Conservation (phyloP, 2,329 filamentous ascomycete species). For the Penicillium oxalicum region DNA sequence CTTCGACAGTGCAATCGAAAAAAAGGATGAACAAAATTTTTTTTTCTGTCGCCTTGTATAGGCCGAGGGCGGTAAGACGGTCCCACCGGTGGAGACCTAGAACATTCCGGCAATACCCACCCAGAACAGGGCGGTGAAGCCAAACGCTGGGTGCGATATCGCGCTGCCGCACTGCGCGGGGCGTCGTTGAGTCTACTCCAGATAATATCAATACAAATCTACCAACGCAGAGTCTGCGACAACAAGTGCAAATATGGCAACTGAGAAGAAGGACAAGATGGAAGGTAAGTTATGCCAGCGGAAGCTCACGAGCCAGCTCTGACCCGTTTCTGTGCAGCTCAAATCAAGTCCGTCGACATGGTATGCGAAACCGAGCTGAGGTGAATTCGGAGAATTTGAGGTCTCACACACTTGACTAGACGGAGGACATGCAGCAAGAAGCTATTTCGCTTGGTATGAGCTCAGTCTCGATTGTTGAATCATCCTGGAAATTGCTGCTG, state of each 20-base stretch:
- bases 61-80: slow-evolving; percentile 29
- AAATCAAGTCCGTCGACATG: slow-evolving; percentile 98
- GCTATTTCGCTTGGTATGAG: slow-evolving; percentile 86
- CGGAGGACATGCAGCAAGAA: slow-evolving; percentile 94
- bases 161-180: neutral
- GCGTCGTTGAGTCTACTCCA: slow-evolving; percentile 1
- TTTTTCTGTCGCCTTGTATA: slow-evolving; percentile 27
- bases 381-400: slow-evolving; percentile 4
- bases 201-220: neutral
- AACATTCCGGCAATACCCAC: slow-evolving; percentile 8
- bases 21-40: slow-evolving; percentile 9
- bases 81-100: slow-evolving; percentile 1
- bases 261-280: slow-evolving; percentile 64
- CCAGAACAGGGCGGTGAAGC: slow-evolving; percentile 11
- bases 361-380: slow-evolving; percentile 47
- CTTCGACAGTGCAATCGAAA: slow-evolving; percentile 12
- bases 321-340: slow-evolving; percentile 52
- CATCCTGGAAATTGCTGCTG: slow-evolving; percentile 14
- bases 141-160: slow-evolving; percentile 9
- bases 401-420: slow-evolving; percentile 50
- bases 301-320: slow-evolving; percentile 9
- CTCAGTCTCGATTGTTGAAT: slow-evolving; percentile 2
- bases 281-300: slow-evolving; percentile 53
- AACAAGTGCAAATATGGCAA: slow-evolving; percentile 32
- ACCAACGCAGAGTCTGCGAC: neutral